A percentile compares a stretch with the other conserved stretches of the same genome.
Conservation (phyloP, 2,329 filamentous ascomycete species). For the Juglanconis juglandina region DNA sequence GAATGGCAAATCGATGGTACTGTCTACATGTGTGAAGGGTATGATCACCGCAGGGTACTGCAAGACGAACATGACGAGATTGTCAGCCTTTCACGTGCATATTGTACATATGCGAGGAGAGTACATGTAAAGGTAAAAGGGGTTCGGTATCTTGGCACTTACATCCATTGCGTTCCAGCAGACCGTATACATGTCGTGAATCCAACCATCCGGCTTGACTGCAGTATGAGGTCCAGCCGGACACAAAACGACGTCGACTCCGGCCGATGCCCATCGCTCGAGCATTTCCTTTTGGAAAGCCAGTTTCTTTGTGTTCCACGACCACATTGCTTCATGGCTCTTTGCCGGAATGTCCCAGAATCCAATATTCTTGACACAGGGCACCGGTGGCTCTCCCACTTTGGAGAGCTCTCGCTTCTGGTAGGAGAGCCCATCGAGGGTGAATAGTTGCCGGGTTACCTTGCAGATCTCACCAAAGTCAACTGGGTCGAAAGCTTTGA, state of each 20-base stretch:
- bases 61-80: background rate
- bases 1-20: slow-evolving; percentile 27
- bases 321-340: slow-evolving; percentile 31
- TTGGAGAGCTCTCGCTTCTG: slow-evolving; percentile 28
- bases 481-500: slow-evolving; percentile 29
- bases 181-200: slow-evolving; percentile 32
- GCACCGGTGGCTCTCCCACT: slow-evolving; percentile 30
- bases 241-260: slow-evolving; percentile 27
- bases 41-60: slow-evolving; percentile 32
- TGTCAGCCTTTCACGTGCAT: background rate
- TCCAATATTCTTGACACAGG: slow-evolving; percentile 30
- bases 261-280: slow-evolving; percentile 32
- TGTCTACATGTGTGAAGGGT: slow-evolving; percentile 29
- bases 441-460: slow-evolving; percentile 31
- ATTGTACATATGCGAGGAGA: background rate
- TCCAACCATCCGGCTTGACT: slow-evolving; percentile 30
- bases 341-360: slow-evolving; percentile 32
- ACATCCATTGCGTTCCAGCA: slow-evolving; percentile 33
- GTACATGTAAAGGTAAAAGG: background rate
- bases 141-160: slow-evolving; percentile 1
- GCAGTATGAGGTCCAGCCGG: slow-evolving; percentile 31
- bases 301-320: slow-evolving; percentile 30
- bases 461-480: slow-evolving; percentile 29
- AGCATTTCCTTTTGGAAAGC: slow-evolving; percentile 32
- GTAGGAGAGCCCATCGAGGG: slow-evolving; percentile 33